Conservation (phyloP, 169 alveolate species). For the Cyclospora cayetanensis region DNA sequence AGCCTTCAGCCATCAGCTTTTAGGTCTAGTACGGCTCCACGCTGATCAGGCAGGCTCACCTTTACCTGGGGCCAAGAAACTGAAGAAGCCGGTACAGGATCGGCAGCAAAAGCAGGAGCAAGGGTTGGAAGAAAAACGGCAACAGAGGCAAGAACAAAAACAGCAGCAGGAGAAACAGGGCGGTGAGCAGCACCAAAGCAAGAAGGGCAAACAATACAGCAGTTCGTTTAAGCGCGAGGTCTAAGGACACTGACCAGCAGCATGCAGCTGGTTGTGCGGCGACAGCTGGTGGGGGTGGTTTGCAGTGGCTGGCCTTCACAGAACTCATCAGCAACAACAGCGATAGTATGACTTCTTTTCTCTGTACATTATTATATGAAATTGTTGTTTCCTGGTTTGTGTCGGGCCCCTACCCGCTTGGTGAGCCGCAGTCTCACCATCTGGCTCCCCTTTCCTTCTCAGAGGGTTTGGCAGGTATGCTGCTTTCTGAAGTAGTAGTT, state of each 20-base stretch:
- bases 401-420: too few species aligned
- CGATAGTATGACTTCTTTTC: too few species aligned
- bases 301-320: background rate
- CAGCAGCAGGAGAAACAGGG: background rate
- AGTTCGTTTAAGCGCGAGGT: constrained; percentile 14
- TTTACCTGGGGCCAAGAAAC: background rate
- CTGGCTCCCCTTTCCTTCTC: too few species aligned
- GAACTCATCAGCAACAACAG: background rate
- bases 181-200: background rate
- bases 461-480: too few species aligned
- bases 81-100: background rate
- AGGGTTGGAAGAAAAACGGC: background rate
- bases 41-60: background rate
- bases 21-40: background rate
- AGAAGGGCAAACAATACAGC: background rate
- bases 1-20: background rate
- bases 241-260: too few species aligned
- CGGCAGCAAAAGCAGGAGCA: background rate
- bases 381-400: too few species aligned
- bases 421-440: too few species aligned
- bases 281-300: background rate
- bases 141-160: background rate
- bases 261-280: constrained; percentile 16
- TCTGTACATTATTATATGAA: too few species aligned
- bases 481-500: too few species aligned